These are phyloP conservation scores for Didymella pomorum DNA, from an alignment of 2,329 filamentous ascomycete genomes.

Conservation along the genomic window DNA sequence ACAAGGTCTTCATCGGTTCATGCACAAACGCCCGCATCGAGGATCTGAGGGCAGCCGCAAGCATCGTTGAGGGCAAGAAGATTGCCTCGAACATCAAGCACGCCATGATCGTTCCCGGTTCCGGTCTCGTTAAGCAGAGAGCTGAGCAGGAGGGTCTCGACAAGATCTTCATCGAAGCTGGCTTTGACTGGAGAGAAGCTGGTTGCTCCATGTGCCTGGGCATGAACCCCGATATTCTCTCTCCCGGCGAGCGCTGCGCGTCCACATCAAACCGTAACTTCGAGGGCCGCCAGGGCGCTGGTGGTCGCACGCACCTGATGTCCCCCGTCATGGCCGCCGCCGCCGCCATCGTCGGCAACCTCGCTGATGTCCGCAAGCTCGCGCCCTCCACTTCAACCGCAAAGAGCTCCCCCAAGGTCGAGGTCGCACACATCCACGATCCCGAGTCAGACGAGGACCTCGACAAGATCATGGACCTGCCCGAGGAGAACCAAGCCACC, in stretches of 20 bases:
- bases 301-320: conserved; percentile 92
- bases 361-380: conserved; percentile 88
- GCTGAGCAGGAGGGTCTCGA: conserved; percentile 92
- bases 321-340: conserved; percentile 97
- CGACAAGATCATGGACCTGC: conserved; percentile 68
- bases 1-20: conserved; percentile 98
- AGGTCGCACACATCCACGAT: conserved; percentile 66
- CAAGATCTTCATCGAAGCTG: conserved; percentile 88
- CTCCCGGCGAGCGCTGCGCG: conserved; percentile 90
- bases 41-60: conserved; percentile 86
- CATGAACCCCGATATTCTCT: conserved; percentile 98
- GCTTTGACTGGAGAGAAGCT: conserved; percentile 97
- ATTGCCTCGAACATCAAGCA: conserved; percentile 88
- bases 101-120: conserved; percentile 96
- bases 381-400: conserved; percentile 57
- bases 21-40: conserved; percentile 98
- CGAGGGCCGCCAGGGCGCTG: conserved; percentile 92
- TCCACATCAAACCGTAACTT: conserved; percentile 98
- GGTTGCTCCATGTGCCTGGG: conserved; percentile 99
- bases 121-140: conserved; percentile 89
- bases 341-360: conserved; percentile 86
- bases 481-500: conserved; percentile 68
- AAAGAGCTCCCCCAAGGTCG: conserved; percentile 64
- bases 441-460: conserved; percentile 68
- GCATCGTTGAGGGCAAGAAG: conserved; percentile 86